phyloP scores from a whole-genome alignment of 1,284 basidiomycete species.

The Irpex rosettiformis region DNA sequence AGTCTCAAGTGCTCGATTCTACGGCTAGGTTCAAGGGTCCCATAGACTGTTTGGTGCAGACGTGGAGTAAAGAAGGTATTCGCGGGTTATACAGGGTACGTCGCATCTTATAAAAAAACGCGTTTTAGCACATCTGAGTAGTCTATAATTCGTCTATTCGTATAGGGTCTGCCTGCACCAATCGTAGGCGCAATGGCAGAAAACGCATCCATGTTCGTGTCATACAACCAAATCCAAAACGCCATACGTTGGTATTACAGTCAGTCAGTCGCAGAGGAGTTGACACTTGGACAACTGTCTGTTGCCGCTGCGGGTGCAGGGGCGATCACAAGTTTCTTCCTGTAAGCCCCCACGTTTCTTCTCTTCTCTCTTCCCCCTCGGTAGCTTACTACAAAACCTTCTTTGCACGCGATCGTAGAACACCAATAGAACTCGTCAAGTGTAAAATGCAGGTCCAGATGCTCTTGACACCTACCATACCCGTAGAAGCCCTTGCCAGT shows the following conservation, averaged over 20 bases:
- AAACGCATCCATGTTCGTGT: conserved; percentile 85
- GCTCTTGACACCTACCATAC: conserved; percentile 41
- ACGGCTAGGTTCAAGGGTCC: conserved; percentile 74
- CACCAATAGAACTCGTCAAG: conserved; percentile 90
- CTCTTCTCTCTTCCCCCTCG: conserved; percentile 1
- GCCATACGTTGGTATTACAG: conserved; percentile 46
- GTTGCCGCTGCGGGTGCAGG: conserved; percentile 81
- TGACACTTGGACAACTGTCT: conserved; percentile 64
- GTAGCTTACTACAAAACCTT: too few relatives aligned
- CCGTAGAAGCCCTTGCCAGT: conserved; percentile 22
- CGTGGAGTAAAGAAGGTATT: conserved; percentile 74
- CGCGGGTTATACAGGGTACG: conserved; percentile 78
- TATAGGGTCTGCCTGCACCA: conserved; percentile 83
- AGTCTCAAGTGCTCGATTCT: conserved; percentile 77
- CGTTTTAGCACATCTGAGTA: too few relatives aligned
- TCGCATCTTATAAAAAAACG: conserved; percentile 17
- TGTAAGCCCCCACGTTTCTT: conserved; percentile 48
- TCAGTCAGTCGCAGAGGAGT: conserved; percentile 32
- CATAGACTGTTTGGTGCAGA: conserved; percentile 77
- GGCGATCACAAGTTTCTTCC: conserved; percentile 76
- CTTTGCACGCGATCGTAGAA: too few relatives aligned
- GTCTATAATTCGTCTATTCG: not conserved
- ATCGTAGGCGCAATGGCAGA: conserved; percentile 89
- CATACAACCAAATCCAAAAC: conserved; percentile 82
- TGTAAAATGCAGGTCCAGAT: conserved; percentile 97